Percentiles rank a stretch among this genome's conserved stretches.
Evolutionary conservation across 805 yeast genomes (phyloP).

Genomic region (Maudiozyma barnettii): DNA sequence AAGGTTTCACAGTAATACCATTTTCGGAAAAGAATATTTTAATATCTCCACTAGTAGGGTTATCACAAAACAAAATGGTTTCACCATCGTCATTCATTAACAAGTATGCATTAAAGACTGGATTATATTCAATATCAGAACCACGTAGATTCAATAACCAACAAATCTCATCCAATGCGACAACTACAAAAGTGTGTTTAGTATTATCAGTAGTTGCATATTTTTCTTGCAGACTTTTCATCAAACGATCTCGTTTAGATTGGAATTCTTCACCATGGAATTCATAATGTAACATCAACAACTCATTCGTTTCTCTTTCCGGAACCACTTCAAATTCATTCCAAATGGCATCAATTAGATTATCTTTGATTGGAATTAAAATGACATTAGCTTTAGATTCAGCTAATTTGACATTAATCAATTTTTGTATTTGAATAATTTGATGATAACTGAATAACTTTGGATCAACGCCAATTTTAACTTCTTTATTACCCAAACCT

Average conservation of each 20-base stretch:
- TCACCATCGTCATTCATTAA: conserved; percentile 35
- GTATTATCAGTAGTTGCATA: conserved; percentile 5
- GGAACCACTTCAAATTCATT: conserved; percentile 56
- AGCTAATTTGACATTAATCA: conserved; percentile 13
- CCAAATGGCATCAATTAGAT: conserved; percentile 75
- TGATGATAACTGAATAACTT: conserved; percentile 47
- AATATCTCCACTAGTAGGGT: conserved; percentile 32
- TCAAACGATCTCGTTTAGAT: conserved; percentile 46
- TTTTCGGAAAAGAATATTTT: conserved; percentile 34
- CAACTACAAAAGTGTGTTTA: conserved; percentile 40
- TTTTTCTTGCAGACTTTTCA: conserved; percentile 28
- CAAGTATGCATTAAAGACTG: conserved; percentile 68
- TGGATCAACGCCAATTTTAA: conserved; percentile 76
- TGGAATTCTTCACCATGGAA: conserved; percentile 57
- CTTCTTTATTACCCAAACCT: conserved; percentile 32
- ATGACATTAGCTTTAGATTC: conserved; percentile 30
- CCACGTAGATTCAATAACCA: conserved; percentile 86
- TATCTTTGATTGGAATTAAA: conserved; percentile 45
- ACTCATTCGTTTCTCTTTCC: conserved; percentile 38
- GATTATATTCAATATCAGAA: conserved; percentile 72
- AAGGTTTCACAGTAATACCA: conserved; percentile 42
- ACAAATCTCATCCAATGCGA: conserved; percentile 82
- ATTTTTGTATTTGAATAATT: conserved; percentile 21
- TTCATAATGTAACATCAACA: conserved; percentile 42
- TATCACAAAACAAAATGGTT: conserved; percentile 47